Percentiles rank a stretch among this genome's conserved stretches.
Evolutionary conservation across 148 eudicot genomes (phyloP).

Genomic region (Fagopyrum esculentum): DNA sequence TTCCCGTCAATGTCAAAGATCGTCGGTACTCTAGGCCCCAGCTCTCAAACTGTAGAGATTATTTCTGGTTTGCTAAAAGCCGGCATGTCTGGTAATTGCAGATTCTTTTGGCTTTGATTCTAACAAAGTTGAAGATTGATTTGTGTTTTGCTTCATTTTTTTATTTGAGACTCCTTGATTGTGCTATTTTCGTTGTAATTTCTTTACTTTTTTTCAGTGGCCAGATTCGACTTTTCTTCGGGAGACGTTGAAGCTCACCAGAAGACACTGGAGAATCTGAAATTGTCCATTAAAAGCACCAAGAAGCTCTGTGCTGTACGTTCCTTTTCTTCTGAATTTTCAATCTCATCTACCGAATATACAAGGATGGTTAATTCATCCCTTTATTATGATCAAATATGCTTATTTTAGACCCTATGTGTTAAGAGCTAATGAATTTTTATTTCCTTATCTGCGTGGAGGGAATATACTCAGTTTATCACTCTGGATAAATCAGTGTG

Average conservation of each 20-base stretch:
- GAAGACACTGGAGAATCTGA: constrained; percentile 77
- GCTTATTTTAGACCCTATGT: neutral
- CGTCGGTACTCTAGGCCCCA: constrained; percentile 88
- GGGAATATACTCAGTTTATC: no score
- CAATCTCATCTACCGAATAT: neutral
- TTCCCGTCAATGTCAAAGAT: constrained; percentile 91
- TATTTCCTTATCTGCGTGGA: no score
- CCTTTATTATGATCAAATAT: neutral
- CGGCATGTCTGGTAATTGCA: constrained; percentile 73
- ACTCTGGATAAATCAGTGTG: no score
- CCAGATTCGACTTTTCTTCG: constrained; percentile 95
- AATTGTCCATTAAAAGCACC: constrained; percentile 63
- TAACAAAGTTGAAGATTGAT: no score
- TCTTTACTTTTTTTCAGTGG: constrained; percentile 32
- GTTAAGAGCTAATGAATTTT: neutral
- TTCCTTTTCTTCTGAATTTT: neutral
- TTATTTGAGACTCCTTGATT: no score
- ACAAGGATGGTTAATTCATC: neutral
- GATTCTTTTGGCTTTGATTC: neutral
- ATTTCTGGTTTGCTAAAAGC: constrained; percentile 75
- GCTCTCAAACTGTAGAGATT: constrained; percentile 63
- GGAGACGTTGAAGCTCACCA: constrained; percentile 76
- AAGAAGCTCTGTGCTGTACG: constrained; percentile 88
- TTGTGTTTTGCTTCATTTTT: no score
- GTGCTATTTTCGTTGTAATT: no score